phyloP scores from a whole-genome alignment of 345 rosid species.

The Cardiospermum halicacabum region DNA sequence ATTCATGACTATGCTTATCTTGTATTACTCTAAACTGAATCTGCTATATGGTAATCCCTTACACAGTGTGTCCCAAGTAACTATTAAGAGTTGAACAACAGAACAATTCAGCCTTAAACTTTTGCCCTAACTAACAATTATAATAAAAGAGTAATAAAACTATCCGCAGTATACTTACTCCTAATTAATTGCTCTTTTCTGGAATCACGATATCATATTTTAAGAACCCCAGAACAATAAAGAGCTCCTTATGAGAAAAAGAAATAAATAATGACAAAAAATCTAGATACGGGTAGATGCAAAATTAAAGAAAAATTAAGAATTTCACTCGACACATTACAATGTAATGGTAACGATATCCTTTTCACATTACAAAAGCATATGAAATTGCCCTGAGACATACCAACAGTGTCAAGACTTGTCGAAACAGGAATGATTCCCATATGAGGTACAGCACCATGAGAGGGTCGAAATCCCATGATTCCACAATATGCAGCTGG shows the following conservation, averaged over 20 bases:
- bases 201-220: not conserved
- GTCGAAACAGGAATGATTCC: conserved; percentile 67
- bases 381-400: conserved; percentile 16
- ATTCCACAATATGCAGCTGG: conserved; percentile 85
- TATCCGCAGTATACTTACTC: not conserved
- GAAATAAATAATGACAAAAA: not conserved
- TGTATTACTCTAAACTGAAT: not conserved
- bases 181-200: not conserved
- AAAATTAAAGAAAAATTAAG: not conserved
- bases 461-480: conserved; percentile 79
- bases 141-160: not conserved
- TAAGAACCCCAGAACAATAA: not conserved
- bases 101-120: not conserved
- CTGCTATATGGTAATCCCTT: not conserved
- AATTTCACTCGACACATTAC: not conserved
- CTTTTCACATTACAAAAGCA: not conserved
- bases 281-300: not conserved
- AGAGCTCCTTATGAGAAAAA: not conserved
- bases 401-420: conserved; percentile 89
- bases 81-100: not conserved
- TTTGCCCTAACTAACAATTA: too few relatives aligned
- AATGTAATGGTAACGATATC: not conserved
- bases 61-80: not conserved
- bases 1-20: not conserved
- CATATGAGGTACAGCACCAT: conserved; percentile 53